phyloP scores from a whole-genome alignment of 257 asterid species.

The Solanum okadae region DNA sequence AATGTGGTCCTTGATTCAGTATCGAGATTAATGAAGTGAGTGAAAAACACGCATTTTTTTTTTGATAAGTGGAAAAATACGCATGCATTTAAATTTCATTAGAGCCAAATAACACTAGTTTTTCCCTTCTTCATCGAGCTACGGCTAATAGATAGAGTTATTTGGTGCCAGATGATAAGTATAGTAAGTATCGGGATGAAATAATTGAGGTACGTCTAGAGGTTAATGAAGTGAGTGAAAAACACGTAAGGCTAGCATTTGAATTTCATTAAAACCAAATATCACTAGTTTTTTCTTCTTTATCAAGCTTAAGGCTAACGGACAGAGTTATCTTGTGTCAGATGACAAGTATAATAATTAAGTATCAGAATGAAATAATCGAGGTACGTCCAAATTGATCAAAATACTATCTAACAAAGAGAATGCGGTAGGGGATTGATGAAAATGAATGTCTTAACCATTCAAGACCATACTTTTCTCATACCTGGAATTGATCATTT shows the following conservation, averaged over 20 bases:
- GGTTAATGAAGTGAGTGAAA: not conserved
- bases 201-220: not conserved
- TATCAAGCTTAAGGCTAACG: not conserved
- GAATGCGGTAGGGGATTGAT: not conserved
- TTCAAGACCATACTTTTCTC: not conserved
- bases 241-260: too few relatives aligned
- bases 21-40: not conserved
- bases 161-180: not conserved
- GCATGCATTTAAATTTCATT: not conserved
- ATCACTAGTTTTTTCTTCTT: not conserved
- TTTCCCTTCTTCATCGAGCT: not conserved
- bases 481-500: not conserved
- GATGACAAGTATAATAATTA: not conserved
- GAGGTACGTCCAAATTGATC: accelerated
- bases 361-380: not conserved
- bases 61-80: not conserved
- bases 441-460: not conserved
- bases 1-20: not conserved
- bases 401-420: not conserved
- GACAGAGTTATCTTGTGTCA: not conserved
- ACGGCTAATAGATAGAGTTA: not conserved
- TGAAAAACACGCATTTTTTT: not conserved
- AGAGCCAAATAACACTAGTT: not conserved
- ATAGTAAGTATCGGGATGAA: not conserved
- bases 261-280: not conserved